These are phyloP conservation scores for Salvia hispanica DNA, from an alignment of 257 asterid species.

Conservation along the genomic window DNA sequence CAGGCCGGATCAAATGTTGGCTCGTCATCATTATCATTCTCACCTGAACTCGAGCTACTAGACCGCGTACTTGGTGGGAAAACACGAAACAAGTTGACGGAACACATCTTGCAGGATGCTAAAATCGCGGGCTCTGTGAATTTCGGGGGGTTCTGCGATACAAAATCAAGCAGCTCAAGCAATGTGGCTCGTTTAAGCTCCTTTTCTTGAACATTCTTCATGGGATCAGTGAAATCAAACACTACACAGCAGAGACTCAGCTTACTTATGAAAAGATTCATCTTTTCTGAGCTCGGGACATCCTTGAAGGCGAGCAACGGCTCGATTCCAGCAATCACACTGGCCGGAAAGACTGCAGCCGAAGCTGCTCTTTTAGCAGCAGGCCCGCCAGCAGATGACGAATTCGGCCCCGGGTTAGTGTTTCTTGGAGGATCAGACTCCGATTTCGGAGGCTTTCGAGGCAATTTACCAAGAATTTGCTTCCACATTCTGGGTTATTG, in stretches of 20 bases:
- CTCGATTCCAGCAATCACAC: constrained; percentile 75
- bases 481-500: constrained; percentile 65
- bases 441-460: constrained; percentile 59
- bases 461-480: constrained; percentile 69
- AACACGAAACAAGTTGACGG: constrained; percentile 73
- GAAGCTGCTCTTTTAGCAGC: constrained; percentile 51
- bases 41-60: constrained; percentile 38
- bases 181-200: constrained; percentile 72
- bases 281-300: constrained; percentile 65
- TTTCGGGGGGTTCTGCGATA: constrained; percentile 61
- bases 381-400: constrained; percentile 38
- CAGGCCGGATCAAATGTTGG: constrained; percentile 90
- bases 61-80: constrained; percentile 65
- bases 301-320: constrained; percentile 85
- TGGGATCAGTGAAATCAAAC: constrained; percentile 72
- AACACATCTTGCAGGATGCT: constrained; percentile 85
- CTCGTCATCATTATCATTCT: constrained; percentile 68
- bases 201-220: constrained; percentile 61
- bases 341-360: constrained; percentile 71
- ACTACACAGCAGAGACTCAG: constrained; percentile 87
- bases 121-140: constrained; percentile 75
- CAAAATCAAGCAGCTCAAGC: constrained; percentile 78
- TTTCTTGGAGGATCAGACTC: constrained; percentile 47
- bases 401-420: constrained; percentile 40
- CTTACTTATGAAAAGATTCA: constrained; percentile 90